Base-by-base conservation (phyloP, 371 early-diverging fungal genomes). In the Basidiobolus meristosporus region DNA sequence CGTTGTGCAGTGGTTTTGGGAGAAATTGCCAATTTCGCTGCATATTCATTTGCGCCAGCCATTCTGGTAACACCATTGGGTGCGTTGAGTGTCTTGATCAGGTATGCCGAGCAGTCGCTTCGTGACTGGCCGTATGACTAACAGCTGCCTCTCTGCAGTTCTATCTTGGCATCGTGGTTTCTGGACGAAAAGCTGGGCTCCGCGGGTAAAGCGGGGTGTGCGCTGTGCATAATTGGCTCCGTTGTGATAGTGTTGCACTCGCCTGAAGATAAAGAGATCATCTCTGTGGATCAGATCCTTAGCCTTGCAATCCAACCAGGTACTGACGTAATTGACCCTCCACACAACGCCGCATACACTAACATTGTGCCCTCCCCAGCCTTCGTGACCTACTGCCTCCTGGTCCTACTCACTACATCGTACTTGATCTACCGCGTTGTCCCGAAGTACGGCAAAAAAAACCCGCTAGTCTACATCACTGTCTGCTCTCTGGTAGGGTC, bases 21-120 rank as follows among this genome's bases (percentile, higher is more conserved):
- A 35, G 93, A 92, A 63, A 56, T 82, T 17, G 68, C 81, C 38
- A 91, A 91, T 62, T 89, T 91, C 65, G 74, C 79, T 6, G 92
- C 89, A 0, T 91, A 90, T 54, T 72, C 89, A 29, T 90, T 77
- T 64, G 89, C 91, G 29, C 91, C 91, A 0, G 84, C 90, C 22
- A 85, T 89, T 41, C 65, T 90, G 19, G 85, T 91, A 6, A 89
- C 91, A 19, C 90, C 91, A 2, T 61, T 90, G 35, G 90, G 91
- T 23, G 82, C 84, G 1, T 62, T 91, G 12, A 74, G 75, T 51
- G 91, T 90, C 14, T 75, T 89, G 39, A 65, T 89, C 22, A 78
- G 77, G 73, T 73, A 63, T 42, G 45, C 39, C 9, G 22, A 28
- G 2, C 14, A n/a, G n/a, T n/a, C 31, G 34, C 10, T 28, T 44